phyloP scores from a whole-genome alignment of 805 yeast genomes.

The Candida loeiensis region DNA sequence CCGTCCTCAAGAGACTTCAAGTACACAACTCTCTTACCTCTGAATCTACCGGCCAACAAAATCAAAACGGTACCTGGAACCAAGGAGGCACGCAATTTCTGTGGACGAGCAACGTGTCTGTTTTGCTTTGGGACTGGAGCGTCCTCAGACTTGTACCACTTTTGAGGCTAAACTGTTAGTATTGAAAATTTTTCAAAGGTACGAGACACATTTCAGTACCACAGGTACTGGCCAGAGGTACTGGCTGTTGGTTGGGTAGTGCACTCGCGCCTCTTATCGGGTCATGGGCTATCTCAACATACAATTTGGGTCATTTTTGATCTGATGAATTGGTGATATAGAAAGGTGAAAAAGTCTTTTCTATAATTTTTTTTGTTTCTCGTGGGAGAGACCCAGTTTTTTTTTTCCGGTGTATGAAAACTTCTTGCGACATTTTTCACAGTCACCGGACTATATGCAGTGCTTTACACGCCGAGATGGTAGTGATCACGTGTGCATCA shows the following conservation, averaged over 20 bases:
- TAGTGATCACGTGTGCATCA: background rate
- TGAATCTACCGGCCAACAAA: slow-evolving; percentile 98
- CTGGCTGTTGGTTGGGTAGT: background rate
- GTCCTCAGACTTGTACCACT: slow-evolving; percentile 94
- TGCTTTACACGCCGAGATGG: slow-evolving; percentile 1
- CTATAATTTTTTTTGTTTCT: slow-evolving; percentile 12
- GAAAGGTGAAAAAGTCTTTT: slow-evolving; percentile 14
- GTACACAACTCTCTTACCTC: slow-evolving; percentile 99
- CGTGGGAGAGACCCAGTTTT: slow-evolving; percentile 2
- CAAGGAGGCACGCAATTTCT: slow-evolving; percentile 90
- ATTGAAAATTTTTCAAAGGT: background rate
- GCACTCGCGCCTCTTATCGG: too few species aligned
- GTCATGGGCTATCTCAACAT: slow-evolving; percentile 19
- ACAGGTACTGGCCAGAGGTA: background rate
- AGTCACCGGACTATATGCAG: slow-evolving; percentile 1
- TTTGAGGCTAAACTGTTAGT: slow-evolving; percentile 57
- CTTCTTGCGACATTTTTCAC: slow-evolving; percentile 5
- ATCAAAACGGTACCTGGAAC: slow-evolving; percentile 98
- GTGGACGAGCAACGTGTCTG: slow-evolving; percentile 91
- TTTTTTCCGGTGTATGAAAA: slow-evolving; percentile 2
- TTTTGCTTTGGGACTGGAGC: slow-evolving; percentile 81
- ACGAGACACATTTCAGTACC: background rate
- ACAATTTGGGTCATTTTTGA: slow-evolving; percentile 25
- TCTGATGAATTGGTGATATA: slow-evolving; percentile 17
- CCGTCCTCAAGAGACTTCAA: slow-evolving; percentile 96